Percentiles rank a stretch among this genome's conserved stretches.
phyloP scores from a whole-genome alignment of 1,284 basidiomycete species.

The Marasmius fiardii region DNA sequence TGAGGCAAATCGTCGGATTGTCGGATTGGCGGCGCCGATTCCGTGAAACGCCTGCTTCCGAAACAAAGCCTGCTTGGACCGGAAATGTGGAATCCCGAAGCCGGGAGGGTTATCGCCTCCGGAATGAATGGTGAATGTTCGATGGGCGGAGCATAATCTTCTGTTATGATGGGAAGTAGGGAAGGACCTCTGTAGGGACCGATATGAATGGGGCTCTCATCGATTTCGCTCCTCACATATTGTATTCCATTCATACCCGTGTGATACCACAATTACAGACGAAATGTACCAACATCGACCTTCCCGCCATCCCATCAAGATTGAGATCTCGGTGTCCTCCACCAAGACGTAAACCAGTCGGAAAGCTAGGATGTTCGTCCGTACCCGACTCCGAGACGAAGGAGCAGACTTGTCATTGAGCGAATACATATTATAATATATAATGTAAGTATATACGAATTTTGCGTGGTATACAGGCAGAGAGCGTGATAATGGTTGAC shows the following conservation, averaged over 20 bases:
- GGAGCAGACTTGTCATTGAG: background rate
- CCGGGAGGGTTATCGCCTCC: too few species aligned
- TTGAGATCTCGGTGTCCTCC: background rate
- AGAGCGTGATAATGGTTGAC: background rate
- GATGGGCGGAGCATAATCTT: too few species aligned
- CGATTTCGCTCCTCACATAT: background rate
- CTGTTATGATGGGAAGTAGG: background rate
- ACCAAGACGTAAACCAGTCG: background rate
- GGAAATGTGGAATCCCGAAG: too few species aligned
- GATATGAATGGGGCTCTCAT: too few species aligned
- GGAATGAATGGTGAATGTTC: too few species aligned
- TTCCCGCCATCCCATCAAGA: background rate
- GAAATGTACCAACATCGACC: background rate
- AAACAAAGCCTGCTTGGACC: too few species aligned
- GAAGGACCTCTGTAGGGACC: background rate
- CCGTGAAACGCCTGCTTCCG: too few species aligned
- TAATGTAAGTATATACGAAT: slow-evolving; percentile 3
- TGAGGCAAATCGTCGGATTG: too few species aligned
- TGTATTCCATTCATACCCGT: background rate
- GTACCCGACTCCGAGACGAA: too few species aligned
- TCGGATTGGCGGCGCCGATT: too few species aligned
- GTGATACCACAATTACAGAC: background rate
- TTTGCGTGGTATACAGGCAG: slow-evolving; percentile 11
- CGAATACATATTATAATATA: slow-evolving; percentile 13
- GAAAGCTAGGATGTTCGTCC: too few species aligned